Base-by-base conservation (phyloP, 257 asterid species). In the Solanum appendiculatum region DNA sequence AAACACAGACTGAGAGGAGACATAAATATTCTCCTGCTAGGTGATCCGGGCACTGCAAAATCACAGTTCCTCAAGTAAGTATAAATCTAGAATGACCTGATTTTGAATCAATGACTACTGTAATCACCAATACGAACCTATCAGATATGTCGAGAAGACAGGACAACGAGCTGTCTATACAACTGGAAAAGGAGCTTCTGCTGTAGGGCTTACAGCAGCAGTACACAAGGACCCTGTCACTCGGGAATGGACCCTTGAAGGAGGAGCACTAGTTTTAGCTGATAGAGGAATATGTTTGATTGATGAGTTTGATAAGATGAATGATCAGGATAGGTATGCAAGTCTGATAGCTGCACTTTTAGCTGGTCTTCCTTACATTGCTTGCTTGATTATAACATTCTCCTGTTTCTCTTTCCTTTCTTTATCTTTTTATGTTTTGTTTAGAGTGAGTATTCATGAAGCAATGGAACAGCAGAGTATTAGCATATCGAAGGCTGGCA, bases 391-490 rank as follows among this genome's bases (percentile, higher is more conserved):
- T 60, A 86, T 42, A 36, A 29, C 84, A 13, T 27, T 89, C 85
- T 40, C 29, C 1, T 6, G 6, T 54, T 31, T 81, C 51, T 73
- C 21, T 18, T 66, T 12, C 31, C 1, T 84, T 21, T 15, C 70
- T 31, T 42, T 25, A 46, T 46, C 44, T 33, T 4, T 44, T 20
- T 46, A 44, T 70, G 40, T 23, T 18, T 89, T 46, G 80, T 90
- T 87, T 93, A 97, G 99, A 93, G 99, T 97, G 86, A 97, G 99
- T 89, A 96, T 96, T 89, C 99, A 97, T 84, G 99, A 97, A 91
- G 99, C 99, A 54, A 97, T 96, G 99, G 99, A 97, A 90, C 99
- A 97, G 92, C 99, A 97, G 91, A 97, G 99, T 87, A 97, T 97
- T 74, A 97, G 99, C 91, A 97, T 97, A 90, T 97, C 99, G 44